These are phyloP conservation scores for Vitis hybrid DNA, from an alignment of 177 flowering plant species.

Conservation along the genomic window DNA sequence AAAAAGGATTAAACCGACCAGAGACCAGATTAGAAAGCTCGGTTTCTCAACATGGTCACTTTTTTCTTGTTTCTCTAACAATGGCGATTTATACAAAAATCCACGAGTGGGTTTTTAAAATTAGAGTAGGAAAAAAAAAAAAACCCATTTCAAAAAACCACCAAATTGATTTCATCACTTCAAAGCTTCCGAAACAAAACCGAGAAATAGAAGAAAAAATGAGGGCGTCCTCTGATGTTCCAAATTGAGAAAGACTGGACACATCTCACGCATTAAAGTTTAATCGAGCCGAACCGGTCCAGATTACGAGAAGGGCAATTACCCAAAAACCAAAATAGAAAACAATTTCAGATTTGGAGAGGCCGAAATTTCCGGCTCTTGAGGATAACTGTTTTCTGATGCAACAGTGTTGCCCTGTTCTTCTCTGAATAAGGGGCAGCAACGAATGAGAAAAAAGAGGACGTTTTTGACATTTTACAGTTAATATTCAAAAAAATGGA, in stretches of 20 bases:
- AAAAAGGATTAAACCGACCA: no score
- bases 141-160: slow-evolving; percentile 1
- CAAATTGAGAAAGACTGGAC: not conserved
- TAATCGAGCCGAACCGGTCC: no score
- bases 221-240: not conserved
- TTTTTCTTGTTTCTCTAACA: not conserved
- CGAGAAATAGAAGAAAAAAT: not conserved
- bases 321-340: no score
- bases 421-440: no score
- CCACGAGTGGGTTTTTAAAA: slow-evolving; percentile 3
- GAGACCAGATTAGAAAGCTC: not conserved
- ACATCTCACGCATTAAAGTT: not conserved
- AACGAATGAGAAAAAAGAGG: no score
- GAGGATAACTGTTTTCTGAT: no score
- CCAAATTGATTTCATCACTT: not conserved
- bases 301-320: accelerated
- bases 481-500: accelerated
- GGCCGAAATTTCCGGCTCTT: no score
- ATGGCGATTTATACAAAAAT: not conserved
- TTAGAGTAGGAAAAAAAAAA: not conserved
- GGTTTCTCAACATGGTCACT: not conserved
- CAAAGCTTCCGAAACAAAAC: not conserved
- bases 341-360: no score
- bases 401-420: no score
- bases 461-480: no score